These are phyloP conservation scores for Calonectria henricotiae DNA, from an alignment of 2,329 filamentous ascomycete species.

Conservation along the genomic window DNA sequence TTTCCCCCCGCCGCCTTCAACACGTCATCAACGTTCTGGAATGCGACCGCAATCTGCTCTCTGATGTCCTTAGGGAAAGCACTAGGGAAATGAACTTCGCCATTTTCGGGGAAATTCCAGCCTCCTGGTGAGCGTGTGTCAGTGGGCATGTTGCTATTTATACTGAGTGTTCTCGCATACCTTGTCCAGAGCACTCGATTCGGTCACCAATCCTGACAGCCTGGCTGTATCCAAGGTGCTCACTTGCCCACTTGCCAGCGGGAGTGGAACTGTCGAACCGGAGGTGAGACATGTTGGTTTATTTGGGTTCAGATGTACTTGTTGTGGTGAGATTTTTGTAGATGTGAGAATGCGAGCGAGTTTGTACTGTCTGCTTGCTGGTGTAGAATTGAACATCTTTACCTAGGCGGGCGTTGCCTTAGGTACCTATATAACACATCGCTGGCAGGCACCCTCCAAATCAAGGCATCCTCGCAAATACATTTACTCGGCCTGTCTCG, in stretches of 20 bases:
- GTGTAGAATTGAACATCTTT: neutral
- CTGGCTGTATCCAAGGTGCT: conserved; percentile 63
- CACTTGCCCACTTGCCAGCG: conserved; percentile 51
- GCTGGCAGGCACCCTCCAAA: neutral
- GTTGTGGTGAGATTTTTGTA: neutral
- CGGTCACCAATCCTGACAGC: conserved; percentile 66
- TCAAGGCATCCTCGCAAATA: neutral
- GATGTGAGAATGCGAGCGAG: neutral
- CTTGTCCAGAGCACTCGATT: conserved; percentile 67
- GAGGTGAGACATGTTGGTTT: conserved; percentile 52
- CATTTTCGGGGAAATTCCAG: conserved; percentile 46
- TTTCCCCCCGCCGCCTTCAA: conserved; percentile 69
- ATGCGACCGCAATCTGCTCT: conserved; percentile 66
- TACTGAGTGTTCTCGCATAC: conserved; percentile 45
- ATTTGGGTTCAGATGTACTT: neutral
- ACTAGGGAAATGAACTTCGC: conserved; percentile 41
- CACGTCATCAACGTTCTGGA: conserved; percentile 68
- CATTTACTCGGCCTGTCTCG: no score
- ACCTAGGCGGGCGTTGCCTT: neutral
- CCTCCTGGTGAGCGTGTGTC: conserved; percentile 48
- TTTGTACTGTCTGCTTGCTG: conserved; percentile 1
- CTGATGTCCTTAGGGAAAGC: conserved; percentile 58
- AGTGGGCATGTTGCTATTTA: neutral
- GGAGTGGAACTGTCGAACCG: conserved; percentile 54
- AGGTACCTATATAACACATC: conserved; percentile 5